Evolutionary conservation across 2,329 filamentous ascomycete species (phyloP).

Genomic region (Neofusicoccum sp.): DNA sequence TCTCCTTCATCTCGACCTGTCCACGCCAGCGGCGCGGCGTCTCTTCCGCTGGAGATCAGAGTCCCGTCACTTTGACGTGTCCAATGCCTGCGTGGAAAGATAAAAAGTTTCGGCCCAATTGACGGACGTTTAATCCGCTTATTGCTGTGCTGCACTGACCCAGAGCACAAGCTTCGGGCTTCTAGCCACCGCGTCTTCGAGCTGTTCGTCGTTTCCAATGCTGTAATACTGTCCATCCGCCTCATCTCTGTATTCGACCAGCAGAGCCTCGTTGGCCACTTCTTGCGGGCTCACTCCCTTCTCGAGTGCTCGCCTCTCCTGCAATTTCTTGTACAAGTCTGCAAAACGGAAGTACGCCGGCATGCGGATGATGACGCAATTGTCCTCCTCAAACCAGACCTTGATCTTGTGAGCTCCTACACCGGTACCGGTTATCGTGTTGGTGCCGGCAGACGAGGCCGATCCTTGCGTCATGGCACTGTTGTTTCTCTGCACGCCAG

Average conservation of each 20-base stretch:
- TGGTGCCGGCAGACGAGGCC: constrained; percentile 23
- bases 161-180: constrained; percentile 70
- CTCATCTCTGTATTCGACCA: constrained; percentile 85
- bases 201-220: constrained; percentile 75
- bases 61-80: no score
- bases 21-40: not conserved
- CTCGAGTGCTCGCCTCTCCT: constrained; percentile 75
- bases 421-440: constrained; percentile 21
- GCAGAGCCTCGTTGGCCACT: constrained; percentile 62
- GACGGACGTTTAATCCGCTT: not conserved
- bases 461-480: constrained; percentile 36
- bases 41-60: not conserved
- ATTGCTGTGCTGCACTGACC: constrained; percentile 7
- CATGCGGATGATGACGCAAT: constrained; percentile 88
- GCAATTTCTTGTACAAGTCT: constrained; percentile 79
- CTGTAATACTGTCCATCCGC: constrained; percentile 70
- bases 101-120: not conserved
- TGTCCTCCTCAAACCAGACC: constrained; percentile 81
- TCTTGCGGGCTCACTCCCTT: constrained; percentile 31
- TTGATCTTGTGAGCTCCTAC: constrained; percentile 74
- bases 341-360: constrained; percentile 74
- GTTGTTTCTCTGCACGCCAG: constrained; percentile 38
- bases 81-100: not conserved
- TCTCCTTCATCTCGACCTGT: not conserved
- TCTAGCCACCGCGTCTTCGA: constrained; percentile 74